phyloP scores from a whole-genome alignment of 108 stramenopile genomes.

The Pelagomonas calceolata region DNA sequence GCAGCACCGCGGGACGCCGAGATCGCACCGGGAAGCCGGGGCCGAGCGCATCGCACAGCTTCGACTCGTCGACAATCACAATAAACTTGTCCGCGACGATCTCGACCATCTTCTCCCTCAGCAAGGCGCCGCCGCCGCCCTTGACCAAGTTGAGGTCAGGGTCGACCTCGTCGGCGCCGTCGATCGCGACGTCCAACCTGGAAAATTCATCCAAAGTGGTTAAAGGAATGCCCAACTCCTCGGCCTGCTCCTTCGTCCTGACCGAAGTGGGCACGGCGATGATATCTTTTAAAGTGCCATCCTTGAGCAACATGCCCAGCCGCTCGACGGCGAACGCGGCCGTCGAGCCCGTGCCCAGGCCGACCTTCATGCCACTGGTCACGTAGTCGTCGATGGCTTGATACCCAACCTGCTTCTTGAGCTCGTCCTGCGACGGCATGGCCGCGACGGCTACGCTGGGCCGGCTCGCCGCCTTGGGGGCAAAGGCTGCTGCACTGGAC shows the following conservation, averaged over 20 bases:
- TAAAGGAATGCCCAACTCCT: constrained; percentile 76
- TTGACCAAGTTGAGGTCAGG: constrained; percentile 84
- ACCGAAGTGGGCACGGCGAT: constrained; percentile 93
- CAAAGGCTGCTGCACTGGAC: too few species aligned
- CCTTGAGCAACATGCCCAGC: constrained; percentile 75
- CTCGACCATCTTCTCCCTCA: constrained; percentile 96
- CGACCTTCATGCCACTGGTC: constrained; percentile 90
- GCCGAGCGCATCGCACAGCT: constrained; percentile 83
- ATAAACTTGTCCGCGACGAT: constrained; percentile 56
- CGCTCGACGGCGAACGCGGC: constrained; percentile 96
- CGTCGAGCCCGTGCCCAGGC: constrained; percentile 97
- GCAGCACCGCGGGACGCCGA: too few species aligned
- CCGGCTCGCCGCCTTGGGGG: not conserved
- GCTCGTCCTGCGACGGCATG: constrained; percentile 59
- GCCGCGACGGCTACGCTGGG: not conserved
- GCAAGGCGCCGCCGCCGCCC: constrained; percentile 86
- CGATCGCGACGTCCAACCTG: constrained; percentile 93
- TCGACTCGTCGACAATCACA: constrained; percentile 86
- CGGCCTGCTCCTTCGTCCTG: constrained; percentile 90
- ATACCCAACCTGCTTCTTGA: constrained; percentile 79
- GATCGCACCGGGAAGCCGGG: constrained; percentile 82
- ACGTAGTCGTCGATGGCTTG: constrained; percentile 83
- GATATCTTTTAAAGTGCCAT: constrained; percentile 81
- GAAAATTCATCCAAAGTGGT: constrained; percentile 86
- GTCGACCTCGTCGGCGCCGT: constrained; percentile 97